A percentile compares a stretch with the other conserved stretches of the same genome.
Conservation (phyloP, 306 rosid genomes). For the Rosa multiflora region DNA sequence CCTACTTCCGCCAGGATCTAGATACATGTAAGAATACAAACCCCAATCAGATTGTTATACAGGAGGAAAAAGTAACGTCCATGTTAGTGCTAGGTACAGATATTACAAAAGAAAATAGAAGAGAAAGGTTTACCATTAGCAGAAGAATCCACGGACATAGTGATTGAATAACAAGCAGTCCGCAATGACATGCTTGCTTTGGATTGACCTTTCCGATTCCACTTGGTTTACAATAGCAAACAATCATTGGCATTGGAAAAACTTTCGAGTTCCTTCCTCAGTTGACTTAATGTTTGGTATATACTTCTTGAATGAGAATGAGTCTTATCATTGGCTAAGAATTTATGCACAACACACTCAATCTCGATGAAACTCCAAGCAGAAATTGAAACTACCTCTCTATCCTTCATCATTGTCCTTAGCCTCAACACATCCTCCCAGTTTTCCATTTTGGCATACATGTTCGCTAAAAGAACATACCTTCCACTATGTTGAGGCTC, state of each 20-base stretch:
- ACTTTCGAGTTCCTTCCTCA: conserved; percentile 33
- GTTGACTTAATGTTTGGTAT: conserved; percentile 24
- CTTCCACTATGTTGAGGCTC: conserved; percentile 54
- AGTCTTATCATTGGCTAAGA: conserved; percentile 37
- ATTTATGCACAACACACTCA: conserved; percentile 41
- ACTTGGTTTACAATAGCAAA: neutral
- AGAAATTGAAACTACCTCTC: conserved; percentile 31
- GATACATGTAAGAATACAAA: conserved; percentile 21
- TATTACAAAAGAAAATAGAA: too few relatives aligned
- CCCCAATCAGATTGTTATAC: conserved; percentile 9
- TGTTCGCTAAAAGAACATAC: conserved; percentile 44
- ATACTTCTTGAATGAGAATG: conserved; percentile 31
- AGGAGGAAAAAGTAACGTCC: too few relatives aligned
- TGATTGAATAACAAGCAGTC: conserved; percentile 22
- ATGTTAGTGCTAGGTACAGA: too few relatives aligned
- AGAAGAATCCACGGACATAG: too few relatives aligned
- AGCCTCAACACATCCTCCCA: conserved; percentile 48
- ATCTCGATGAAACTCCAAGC: conserved; percentile 59
- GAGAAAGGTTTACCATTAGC: too few relatives aligned
- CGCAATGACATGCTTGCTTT: neutral
- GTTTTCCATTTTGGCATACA: conserved; percentile 42
- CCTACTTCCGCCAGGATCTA: conserved; percentile 75
- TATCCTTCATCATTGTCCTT: conserved; percentile 45
- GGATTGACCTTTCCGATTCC: neutral
- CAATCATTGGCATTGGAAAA: conserved; percentile 23